Conservation (phyloP, 2,329 filamentous ascomycete species). For the Colletotrichum sojae region DNA sequence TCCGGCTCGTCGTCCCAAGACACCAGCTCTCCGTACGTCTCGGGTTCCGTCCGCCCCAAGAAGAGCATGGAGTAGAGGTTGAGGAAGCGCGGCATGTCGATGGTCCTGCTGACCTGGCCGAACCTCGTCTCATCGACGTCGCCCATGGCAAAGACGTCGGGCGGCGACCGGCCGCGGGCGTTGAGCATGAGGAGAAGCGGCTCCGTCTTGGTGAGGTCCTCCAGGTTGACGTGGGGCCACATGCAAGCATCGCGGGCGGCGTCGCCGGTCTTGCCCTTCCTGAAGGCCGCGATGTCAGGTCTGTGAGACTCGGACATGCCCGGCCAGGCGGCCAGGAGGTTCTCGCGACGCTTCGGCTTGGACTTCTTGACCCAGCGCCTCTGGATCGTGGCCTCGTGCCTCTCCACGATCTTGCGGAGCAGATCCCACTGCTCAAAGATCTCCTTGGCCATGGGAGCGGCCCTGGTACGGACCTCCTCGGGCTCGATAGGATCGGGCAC, state of each 20-base stretch:
- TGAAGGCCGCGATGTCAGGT: constrained; percentile 62
- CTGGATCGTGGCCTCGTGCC: constrained; percentile 65
- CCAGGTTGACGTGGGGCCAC: constrained; percentile 70
- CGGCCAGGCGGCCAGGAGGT: constrained; percentile 65
- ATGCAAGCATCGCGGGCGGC: constrained; percentile 53
- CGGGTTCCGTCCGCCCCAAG: constrained; percentile 44
- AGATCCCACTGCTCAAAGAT: constrained; percentile 54
- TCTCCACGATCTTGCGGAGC: constrained; percentile 59
- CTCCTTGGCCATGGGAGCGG: constrained; percentile 13
- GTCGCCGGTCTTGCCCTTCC: constrained; percentile 11
- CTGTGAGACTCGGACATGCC: constrained; percentile 64
- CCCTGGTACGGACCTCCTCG: neutral
- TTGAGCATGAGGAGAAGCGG: constrained; percentile 66
- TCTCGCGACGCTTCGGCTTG: constrained; percentile 57
- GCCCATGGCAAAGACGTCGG: constrained; percentile 61
- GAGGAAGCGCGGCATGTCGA: constrained; percentile 47
- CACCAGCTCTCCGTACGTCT: constrained; percentile 55
- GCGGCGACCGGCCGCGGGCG: constrained; percentile 61
- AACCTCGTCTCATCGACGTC: constrained; percentile 56
- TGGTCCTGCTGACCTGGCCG: constrained; percentile 44
- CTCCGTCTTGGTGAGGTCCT: constrained; percentile 64
- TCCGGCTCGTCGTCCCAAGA: constrained; percentile 51
- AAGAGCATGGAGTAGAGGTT: constrained; percentile 53
- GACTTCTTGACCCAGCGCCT: constrained; percentile 70
- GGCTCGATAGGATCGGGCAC: constrained; percentile 1